Evolutionary conservation across 2,329 filamentous ascomycete species (phyloP).

Genomic region (Achaetomium macrosporum): DNA sequence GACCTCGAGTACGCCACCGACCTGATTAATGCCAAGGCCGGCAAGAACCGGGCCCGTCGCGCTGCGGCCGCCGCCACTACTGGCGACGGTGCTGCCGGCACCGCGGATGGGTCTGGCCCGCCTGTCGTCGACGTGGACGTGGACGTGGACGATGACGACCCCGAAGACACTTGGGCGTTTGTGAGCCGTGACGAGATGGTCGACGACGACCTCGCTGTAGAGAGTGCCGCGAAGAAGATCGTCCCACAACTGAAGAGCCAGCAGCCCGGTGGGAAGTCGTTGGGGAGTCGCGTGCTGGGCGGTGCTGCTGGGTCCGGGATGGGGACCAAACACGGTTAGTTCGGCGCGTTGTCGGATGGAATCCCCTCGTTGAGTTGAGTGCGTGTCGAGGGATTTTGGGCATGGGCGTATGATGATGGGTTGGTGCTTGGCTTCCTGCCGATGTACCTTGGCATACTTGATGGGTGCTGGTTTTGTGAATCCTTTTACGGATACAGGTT

Average conservation of each 20-base stretch:
- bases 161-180: constrained; percentile 88
- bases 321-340: not conserved
- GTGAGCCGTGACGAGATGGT: constrained; percentile 55
- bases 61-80: constrained; percentile 10
- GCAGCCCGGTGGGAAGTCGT: constrained; percentile 10
- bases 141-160: constrained; percentile 46
- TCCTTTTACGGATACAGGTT: too few species aligned
- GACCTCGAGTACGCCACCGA: constrained; percentile 89
- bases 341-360: not conserved
- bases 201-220: constrained; percentile 32
- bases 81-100: constrained; percentile 25
- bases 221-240: constrained; percentile 18
- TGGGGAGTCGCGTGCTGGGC: constrained; percentile 23
- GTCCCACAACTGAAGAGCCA: not conserved
- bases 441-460: too few species aligned
- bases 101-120: constrained; percentile 29
- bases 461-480: too few species aligned
- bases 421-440: too few species aligned
- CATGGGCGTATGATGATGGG: too few species aligned
- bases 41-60: constrained; percentile 41
- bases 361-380: too few species aligned
- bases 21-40: constrained; percentile 63
- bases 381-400: too few species aligned
- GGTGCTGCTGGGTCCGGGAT: constrained; percentile 3
- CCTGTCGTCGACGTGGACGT: constrained; percentile 6